phyloP scores from a whole-genome alignment of 371 early-diverging fungal genomes.

The Mortierella sp. region DNA sequence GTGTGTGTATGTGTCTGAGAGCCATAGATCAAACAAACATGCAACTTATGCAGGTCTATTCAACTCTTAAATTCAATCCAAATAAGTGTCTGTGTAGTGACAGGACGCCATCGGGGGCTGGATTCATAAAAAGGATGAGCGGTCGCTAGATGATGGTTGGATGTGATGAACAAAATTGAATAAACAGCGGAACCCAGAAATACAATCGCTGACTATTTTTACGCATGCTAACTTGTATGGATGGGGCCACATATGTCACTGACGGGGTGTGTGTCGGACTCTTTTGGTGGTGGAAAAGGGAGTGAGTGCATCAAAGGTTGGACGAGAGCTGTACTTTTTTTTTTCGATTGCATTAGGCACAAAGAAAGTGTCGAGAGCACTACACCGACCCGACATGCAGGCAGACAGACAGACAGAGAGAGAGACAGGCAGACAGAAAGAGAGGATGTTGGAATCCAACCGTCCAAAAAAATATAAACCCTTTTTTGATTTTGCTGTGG shows the following conservation, averaged over 20 bases:
- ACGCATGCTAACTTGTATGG: neutral
- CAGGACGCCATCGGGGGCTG: neutral
- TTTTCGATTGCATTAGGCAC: neutral
- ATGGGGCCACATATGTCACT: neutral
- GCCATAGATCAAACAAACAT: neutral
- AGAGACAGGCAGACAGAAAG: neutral
- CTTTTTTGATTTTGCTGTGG: neutral
- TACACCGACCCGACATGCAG: neutral
- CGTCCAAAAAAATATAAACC: neutral
- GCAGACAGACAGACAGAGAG: neutral
- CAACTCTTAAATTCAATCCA: neutral
- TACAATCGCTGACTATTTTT: neutral
- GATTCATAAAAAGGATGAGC: neutral
- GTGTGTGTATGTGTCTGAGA: neutral
- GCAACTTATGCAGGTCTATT: neutral
- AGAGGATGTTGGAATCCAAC: neutral
- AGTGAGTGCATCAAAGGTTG: neutral
- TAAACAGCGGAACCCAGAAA: neutral
- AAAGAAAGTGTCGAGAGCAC: neutral
- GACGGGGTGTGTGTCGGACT: neutral
- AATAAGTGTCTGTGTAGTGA: too few relatives aligned
- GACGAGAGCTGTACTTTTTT: neutral
- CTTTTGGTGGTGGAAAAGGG: constrained; percentile 4
- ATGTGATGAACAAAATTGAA: neutral
- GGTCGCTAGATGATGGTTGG: neutral